phyloP scores from a whole-genome alignment of 176 grass and related monocot species.

The Lolium multiflorum region DNA sequence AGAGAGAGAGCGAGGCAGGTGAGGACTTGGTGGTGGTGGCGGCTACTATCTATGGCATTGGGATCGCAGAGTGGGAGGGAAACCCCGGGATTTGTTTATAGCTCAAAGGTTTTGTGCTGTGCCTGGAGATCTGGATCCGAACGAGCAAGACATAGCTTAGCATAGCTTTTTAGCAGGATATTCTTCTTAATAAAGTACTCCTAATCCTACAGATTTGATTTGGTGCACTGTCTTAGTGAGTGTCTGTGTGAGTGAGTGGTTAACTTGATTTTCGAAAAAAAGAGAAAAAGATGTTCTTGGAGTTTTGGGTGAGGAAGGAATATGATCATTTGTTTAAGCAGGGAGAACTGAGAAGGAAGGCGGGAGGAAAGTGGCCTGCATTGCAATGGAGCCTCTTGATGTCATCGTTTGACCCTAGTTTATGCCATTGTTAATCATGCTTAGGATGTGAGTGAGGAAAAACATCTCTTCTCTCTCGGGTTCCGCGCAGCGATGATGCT shows the following conservation, averaged over 20 bases:
- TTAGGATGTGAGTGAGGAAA: slow-evolving; percentile 29
- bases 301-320: slow-evolving; percentile 53
- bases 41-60: slow-evolving; percentile 56
- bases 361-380: slow-evolving; percentile 63
- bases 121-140: slow-evolving; percentile 91
- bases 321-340: slow-evolving; percentile 35
- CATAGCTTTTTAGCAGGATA: slow-evolving; percentile 56
- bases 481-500: background rate
- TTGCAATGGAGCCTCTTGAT: slow-evolving; percentile 44
- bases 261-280: background rate
- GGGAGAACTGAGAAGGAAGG: slow-evolving; percentile 39
- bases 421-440: slow-evolving; percentile 41
- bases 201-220: slow-evolving; percentile 42
- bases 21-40: slow-evolving; percentile 42
- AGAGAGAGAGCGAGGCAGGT: background rate
- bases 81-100: slow-evolving; percentile 98
- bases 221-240: slow-evolving; percentile 31
- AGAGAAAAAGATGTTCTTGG: slow-evolving; percentile 19
- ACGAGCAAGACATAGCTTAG: slow-evolving; percentile 43
- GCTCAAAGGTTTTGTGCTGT: slow-evolving; percentile 38
- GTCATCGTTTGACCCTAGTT: slow-evolving; percentile 54
- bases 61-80: slow-evolving; percentile 70
- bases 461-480: slow-evolving; percentile 54
- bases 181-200: slow-evolving; percentile 44
- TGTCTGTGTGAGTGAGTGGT: background rate